A percentile compares a stretch with the other conserved stretches of the same genome.
Evolutionary conservation across 768 basidiomycete genomes (phyloP).

Genomic region (Russula sp.): DNA sequence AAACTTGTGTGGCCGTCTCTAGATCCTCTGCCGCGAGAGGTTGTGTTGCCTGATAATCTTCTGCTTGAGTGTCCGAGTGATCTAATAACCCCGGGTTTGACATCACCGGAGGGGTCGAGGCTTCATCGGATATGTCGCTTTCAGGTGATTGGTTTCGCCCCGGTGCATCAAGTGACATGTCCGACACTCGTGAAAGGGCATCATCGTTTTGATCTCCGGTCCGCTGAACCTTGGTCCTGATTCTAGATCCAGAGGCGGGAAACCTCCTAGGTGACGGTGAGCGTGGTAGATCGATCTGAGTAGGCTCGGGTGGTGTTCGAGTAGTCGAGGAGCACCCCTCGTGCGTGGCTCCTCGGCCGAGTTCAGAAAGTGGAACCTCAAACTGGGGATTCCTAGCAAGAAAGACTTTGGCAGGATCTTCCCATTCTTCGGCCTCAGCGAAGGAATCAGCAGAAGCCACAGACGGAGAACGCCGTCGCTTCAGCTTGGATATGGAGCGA

Average conservation of each 20-base stretch:
- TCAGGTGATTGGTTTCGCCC: not conserved
- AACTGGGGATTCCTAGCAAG: slow-evolving; percentile 28
- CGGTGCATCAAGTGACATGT: slow-evolving; percentile 4
- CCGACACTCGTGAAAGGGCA: slow-evolving; percentile 1
- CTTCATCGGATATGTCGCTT: not conserved
- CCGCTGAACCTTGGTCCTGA: not conserved
- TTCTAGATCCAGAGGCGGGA: not conserved
- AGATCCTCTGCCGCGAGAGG: slow-evolving; percentile 12
- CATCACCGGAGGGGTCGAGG: slow-evolving; percentile 14
- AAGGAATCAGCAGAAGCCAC: slow-evolving; percentile 12
- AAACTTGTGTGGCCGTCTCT: slow-evolving; percentile 8
- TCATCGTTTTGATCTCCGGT: not conserved
- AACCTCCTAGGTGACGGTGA: not conserved
- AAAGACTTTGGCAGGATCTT: slow-evolving; percentile 22
- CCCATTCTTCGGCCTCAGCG: slow-evolving; percentile 11
- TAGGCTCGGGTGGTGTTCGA: not conserved
- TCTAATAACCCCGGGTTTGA: slow-evolving; percentile 14
- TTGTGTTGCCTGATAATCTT: slow-evolving; percentile 19
- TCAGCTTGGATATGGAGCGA: slow-evolving; percentile 5
- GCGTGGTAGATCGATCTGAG: slow-evolving; percentile 1
- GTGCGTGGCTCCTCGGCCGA: slow-evolving; percentile 34
- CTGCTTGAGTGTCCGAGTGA: not conserved
- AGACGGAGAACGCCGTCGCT: slow-evolving; percentile 18
- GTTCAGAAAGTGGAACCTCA: slow-evolving; percentile 51
- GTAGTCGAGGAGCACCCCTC: slow-evolving; percentile 9